Conservation (phyloP, 208 protist species). For the Angomonas deanei region DNA sequence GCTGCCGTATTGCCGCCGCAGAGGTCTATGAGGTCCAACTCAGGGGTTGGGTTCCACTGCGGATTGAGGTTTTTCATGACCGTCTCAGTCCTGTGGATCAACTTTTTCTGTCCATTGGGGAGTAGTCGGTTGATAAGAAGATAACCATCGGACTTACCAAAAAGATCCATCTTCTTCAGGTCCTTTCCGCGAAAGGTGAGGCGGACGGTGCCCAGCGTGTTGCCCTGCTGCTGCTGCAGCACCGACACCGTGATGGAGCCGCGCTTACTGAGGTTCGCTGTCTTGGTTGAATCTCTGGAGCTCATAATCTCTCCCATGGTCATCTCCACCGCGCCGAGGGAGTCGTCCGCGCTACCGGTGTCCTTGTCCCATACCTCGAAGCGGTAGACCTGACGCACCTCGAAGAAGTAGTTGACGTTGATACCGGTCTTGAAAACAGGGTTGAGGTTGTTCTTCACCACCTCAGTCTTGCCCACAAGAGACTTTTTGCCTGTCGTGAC, state of each 20-base stretch:
- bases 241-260: conserved; percentile 24
- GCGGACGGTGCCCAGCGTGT: conserved; percentile 13
- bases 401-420: conserved; percentile 29
- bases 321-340: conserved; percentile 18
- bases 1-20: background rate
- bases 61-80: conserved; percentile 30
- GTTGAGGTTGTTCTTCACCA: conserved; percentile 28
- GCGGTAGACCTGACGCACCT: conserved; percentile 18
- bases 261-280: conserved; percentile 13
- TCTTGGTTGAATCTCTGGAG: conserved; percentile 9
- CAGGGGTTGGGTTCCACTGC: conserved; percentile 25
- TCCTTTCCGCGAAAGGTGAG: conserved; percentile 18
- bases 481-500: background rate
- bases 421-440: conserved; percentile 26
- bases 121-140: conserved; percentile 18
- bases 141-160: conserved; percentile 32
- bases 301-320: conserved; percentile 25
- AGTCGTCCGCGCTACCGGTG: conserved; percentile 16
- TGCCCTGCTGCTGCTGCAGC: conserved; percentile 5
- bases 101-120: conserved; percentile 11
- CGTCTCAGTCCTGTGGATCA: conserved; percentile 24
- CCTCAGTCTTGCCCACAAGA: conserved; percentile 21
- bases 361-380: conserved; percentile 27
- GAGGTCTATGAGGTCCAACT: background rate
- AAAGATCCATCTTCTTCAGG: conserved; percentile 43